phyloP scores from a whole-genome alignment of 306 rosid genomes.

The Carpinus fangiana region DNA sequence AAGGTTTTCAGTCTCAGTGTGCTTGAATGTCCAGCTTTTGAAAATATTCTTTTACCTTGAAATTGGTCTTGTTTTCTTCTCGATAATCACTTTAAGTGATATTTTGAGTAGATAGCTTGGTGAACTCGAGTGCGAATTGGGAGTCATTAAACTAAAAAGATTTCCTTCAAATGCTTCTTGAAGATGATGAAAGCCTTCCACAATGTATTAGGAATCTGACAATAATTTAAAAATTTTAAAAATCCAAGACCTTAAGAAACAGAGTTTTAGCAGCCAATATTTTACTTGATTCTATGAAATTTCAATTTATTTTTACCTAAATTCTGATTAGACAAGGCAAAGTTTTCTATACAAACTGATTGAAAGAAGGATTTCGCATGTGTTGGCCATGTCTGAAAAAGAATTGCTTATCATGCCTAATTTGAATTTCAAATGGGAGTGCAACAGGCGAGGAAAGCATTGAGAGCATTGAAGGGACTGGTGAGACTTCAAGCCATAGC shows the following conservation, averaged over 20 bases:
- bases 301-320: not conserved
- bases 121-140: not conserved
- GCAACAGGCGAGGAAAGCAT: slow-evolving; percentile 85
- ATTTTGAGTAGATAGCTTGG: not conserved
- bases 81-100: not conserved
- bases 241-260: not conserved
- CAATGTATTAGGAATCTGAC: not conserved
- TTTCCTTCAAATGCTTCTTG: not conserved
- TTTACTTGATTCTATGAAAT: not conserved
- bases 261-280: not conserved
- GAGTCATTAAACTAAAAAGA: not conserved
- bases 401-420: slow-evolving; percentile 4
- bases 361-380: slow-evolving; percentile 1
- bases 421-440: slow-evolving; percentile 21
- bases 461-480: slow-evolving; percentile 77
- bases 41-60: not conserved
- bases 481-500: slow-evolving; percentile 79
- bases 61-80: not conserved
- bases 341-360: not conserved
- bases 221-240: not conserved
- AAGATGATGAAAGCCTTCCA: not conserved
- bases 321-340: not conserved
- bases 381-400: not conserved
- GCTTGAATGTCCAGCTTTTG: not conserved
- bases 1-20: no score